A percentile compares a stretch with the other conserved stretches of the same genome.
Conservation (phyloP, 331 rosid species). For the Acacia pycnantha region DNA sequence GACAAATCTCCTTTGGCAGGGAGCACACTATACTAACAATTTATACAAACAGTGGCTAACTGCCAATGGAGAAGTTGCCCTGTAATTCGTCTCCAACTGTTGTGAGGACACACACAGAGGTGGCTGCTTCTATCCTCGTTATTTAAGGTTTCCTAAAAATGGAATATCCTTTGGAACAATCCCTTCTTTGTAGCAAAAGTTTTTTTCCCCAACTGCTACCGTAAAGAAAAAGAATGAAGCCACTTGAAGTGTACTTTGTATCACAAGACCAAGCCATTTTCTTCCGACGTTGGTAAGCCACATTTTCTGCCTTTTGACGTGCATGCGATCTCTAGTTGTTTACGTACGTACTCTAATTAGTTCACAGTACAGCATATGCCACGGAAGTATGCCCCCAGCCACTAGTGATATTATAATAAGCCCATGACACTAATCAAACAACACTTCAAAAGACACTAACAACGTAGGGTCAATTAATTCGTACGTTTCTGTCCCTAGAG, state of each 20-base stretch:
- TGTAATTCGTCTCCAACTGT: neutral
- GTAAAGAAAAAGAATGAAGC: neutral
- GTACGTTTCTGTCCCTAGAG: neutral
- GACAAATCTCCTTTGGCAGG: conserved; percentile 4
- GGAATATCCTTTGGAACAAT: conserved; percentile 49
- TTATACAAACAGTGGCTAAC: neutral
- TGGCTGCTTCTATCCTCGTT: neutral
- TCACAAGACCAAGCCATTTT: neutral
- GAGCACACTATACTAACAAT: neutral
- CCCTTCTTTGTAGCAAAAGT: neutral
- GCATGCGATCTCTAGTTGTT: neutral
- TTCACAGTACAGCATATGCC: neutral
- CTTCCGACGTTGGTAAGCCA: too few relatives aligned
- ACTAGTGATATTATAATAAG: neutral
- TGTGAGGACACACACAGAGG: neutral
- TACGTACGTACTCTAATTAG: neutral
- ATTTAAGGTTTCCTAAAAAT: conserved; percentile 25
- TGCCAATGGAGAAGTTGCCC: conserved; percentile 1
- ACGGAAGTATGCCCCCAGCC: neutral
- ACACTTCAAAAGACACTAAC: neutral
- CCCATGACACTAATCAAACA: neutral
- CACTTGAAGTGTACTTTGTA: neutral
- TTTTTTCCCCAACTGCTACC: neutral
- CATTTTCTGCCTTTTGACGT: too few relatives aligned
- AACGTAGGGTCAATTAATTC: neutral